A percentile compares a stretch with the other conserved stretches of the same genome.
These are phyloP conservation scores for Sabuloglossum arenarium DNA, from an alignment of 495 filamentous ascomycete species.

Conservation along the genomic window DNA sequence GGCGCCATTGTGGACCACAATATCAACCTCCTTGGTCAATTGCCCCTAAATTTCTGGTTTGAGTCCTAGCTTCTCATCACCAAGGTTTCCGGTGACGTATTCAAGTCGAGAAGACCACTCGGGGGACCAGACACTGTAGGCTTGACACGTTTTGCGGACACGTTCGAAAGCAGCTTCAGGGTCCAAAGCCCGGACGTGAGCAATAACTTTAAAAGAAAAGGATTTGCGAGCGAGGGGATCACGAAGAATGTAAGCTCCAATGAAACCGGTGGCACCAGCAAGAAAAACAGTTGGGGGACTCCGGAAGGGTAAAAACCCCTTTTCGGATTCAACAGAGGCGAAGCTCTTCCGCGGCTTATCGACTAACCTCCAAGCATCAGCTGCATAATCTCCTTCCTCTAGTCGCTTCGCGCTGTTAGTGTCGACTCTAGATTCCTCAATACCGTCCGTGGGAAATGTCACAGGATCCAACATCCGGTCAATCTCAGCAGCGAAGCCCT, in stretches of 20 bases:
- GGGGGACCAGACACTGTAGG: conserved; percentile 66
- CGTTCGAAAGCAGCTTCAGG: conserved; percentile 28
- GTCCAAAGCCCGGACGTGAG: conserved; percentile 51
- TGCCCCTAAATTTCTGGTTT: conserved; percentile 36
- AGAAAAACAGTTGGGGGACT: conserved; percentile 42
- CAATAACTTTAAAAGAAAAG: conserved; percentile 41
- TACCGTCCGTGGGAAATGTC: conserved; percentile 10
- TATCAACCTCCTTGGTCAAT: conserved; percentile 43
- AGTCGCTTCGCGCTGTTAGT: conserved; percentile 15
- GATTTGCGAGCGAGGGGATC: conserved; percentile 44
- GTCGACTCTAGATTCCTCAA: conserved; percentile 11
- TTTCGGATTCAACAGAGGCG: conserved; percentile 3
- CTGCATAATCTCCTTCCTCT: conserved; percentile 39
- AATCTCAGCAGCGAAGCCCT: conserved; percentile 51
- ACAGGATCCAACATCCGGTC: conserved; percentile 33
- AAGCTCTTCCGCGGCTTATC: conserved; percentile 26
- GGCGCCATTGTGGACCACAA: conserved; percentile 83
- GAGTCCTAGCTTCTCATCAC: conserved; percentile 52
- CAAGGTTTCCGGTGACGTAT: conserved; percentile 51
- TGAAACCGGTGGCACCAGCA: conserved; percentile 81
- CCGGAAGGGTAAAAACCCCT: background rate
- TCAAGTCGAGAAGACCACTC: conserved; percentile 42
- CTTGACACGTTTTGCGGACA: conserved; percentile 28
- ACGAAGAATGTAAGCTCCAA: conserved; percentile 65
- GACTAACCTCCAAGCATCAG: conserved; percentile 38